Evolutionary conservation across 352 stramenopile species (phyloP).

Genomic region (Phytophthora sp.): DNA sequence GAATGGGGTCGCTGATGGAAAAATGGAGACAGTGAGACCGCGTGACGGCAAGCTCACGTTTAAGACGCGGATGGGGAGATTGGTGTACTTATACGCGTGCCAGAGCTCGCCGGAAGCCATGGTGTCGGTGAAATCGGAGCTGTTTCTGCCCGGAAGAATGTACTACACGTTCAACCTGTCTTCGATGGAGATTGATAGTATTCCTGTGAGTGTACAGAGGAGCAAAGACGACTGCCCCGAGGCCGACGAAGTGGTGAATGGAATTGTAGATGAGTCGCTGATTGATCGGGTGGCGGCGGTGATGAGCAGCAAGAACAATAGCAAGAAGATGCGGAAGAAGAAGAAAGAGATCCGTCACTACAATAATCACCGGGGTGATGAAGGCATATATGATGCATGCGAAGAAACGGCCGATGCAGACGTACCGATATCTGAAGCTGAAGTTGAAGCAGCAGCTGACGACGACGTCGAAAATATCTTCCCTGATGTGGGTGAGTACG

Average conservation of each 20-base stretch:
- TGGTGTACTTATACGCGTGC: constrained; percentile 73
- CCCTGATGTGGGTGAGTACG: constrained; percentile 69
- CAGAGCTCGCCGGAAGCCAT: constrained; percentile 39
- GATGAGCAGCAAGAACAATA: constrained; percentile 28
- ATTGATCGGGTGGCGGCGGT: constrained; percentile 50
- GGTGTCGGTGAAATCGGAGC: constrained; percentile 51
- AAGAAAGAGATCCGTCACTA: constrained; percentile 50
- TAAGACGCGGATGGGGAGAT: constrained; percentile 58
- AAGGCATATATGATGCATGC: neutral
- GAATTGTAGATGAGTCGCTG: constrained; percentile 55
- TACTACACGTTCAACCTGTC: constrained; percentile 76
- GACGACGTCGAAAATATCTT: constrained; percentile 80
- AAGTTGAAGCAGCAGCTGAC: constrained; percentile 10
- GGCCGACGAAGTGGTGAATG: constrained; percentile 60
- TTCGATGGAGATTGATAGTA: constrained; percentile 45
- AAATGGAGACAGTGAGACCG: constrained; percentile 1
- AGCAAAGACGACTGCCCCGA: constrained; percentile 80
- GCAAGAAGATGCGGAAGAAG: constrained; percentile 54
- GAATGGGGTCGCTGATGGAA: neutral
- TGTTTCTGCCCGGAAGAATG: constrained; percentile 77
- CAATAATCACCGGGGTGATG: constrained; percentile 6
- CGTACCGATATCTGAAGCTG: constrained; percentile 9
- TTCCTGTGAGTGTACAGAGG: constrained; percentile 66
- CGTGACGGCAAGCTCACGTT: constrained; percentile 52
- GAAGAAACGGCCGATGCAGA: neutral